Evolutionary conservation across 352 stramenopile species (phyloP), one percentile per base, ranked within the genome.

Genomic region (Blastocystis sp.): DNA sequence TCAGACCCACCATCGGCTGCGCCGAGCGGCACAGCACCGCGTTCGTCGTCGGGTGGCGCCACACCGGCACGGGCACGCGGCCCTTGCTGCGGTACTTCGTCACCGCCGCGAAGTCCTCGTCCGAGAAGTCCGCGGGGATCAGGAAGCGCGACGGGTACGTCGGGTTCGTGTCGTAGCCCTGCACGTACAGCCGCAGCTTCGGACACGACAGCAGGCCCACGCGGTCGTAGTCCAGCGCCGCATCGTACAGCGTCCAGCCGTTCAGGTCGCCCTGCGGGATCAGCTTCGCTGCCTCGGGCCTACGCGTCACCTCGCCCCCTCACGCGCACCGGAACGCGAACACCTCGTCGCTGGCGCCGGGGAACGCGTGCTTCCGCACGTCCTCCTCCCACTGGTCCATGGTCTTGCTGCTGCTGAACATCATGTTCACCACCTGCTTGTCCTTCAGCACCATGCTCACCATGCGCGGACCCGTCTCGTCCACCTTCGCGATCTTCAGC

Each of bases 1-100:
- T 89, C 9, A 98, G 91, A 34, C 96, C 96, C 0, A 97, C 95
- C 89, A 98, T 97, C 0, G 96, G 96, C 89, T 98, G 95, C 48
- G 94, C 95, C 59, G 92, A 96, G 28, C 96, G 92, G 91, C 95
- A 98, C 62, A 98, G 91, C 45, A 93, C 93, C 0, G 94, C 94
- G 61, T 95, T 94, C 28, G 95, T 96, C 52, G 90, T 89, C 60
- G 92, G 92, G 89, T 95, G 93, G 5, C 95, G 91, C 94, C 94
- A 98, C 0, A 94, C 95, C 23, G 98, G 90, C 10, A 95, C 92
- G 0, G 95, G 95, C 0, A 98, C 90, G 1, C 96, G 94, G 40
- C 94, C 94, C 62, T 94, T 95, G 40, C 92, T 95, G 21, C 96
- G 94, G 90, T 98, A 98, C 10, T 95, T 94, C 5, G 92, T 93